Evolutionary conservation across 2,329 filamentous ascomycete species (phyloP).

Genomic region (Aureobasidium sp.): DNA sequence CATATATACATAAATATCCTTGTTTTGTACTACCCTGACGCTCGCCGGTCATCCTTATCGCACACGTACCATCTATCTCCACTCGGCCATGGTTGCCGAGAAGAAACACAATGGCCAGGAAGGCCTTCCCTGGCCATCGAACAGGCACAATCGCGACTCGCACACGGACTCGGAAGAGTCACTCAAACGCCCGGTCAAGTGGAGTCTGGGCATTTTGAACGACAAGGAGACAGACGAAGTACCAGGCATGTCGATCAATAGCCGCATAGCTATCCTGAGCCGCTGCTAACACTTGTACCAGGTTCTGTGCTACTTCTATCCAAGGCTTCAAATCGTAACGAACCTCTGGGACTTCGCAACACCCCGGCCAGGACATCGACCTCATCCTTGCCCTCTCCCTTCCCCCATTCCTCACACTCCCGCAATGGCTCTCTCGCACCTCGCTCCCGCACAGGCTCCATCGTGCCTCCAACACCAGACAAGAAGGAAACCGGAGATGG

Average conservation of each 20-base stretch:
- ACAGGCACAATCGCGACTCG: slow-evolving; percentile 46
- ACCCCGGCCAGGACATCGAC: slow-evolving; percentile 48
- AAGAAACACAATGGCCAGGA: not conserved
- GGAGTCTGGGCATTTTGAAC: slow-evolving; percentile 73
- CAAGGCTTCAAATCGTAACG: slow-evolving; percentile 50
- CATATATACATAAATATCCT: slow-evolving; percentile 2
- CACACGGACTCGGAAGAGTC: slow-evolving; percentile 17
- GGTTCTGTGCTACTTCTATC: slow-evolving; percentile 57
- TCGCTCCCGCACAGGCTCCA: slow-evolving; percentile 16
- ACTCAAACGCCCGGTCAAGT: slow-evolving; percentile 30
- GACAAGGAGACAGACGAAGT: slow-evolving; percentile 78
- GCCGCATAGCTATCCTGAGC: not conserved
- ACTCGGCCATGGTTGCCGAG: slow-evolving; percentile 9
- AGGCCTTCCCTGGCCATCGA: slow-evolving; percentile 34
- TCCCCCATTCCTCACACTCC: slow-evolving; percentile 18
- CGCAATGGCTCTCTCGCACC: slow-evolving; percentile 1
- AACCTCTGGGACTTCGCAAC: slow-evolving; percentile 54
- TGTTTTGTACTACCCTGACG: not conserved
- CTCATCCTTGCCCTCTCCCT: slow-evolving; percentile 23
- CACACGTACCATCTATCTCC: not conserved
- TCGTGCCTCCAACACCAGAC: slow-evolving; percentile 24
- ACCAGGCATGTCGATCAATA: slow-evolving; percentile 53
- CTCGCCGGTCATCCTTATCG: not conserved
- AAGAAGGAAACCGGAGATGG: slow-evolving; percentile 77
- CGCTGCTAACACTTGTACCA: slow-evolving; percentile 23